These are phyloP conservation scores for Crotalaria pallida DNA, from an alignment of 306 rosid species.

Conservation along the genomic window DNA sequence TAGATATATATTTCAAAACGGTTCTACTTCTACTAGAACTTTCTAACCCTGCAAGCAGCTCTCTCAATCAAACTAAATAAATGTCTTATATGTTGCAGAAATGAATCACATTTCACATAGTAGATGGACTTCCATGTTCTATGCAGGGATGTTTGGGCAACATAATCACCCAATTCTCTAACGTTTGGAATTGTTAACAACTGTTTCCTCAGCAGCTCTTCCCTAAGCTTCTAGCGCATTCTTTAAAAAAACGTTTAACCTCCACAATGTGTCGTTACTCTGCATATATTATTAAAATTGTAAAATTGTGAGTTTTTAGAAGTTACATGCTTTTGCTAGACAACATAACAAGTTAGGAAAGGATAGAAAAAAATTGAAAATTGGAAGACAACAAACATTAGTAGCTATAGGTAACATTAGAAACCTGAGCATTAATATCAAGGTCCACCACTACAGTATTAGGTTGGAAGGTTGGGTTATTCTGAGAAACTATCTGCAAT, in stretches of 20 bases:
- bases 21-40: neutral
- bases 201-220: conserved; percentile 10
- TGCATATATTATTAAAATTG: conserved; percentile 26
- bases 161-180: conserved; percentile 35
- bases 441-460: conserved; percentile 51
- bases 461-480: conserved; percentile 57
- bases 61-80: neutral
- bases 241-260: conserved; percentile 49
- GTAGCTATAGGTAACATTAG: neutral
- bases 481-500: conserved; percentile 51
- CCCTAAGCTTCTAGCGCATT: conserved; percentile 36
- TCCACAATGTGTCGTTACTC: conserved; percentile 66
- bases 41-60: neutral
- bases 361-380: neutral
- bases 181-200: conserved; percentile 32
- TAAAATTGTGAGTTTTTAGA: conserved; percentile 2
- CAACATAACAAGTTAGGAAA: neutral
- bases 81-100: neutral
- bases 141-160: conserved; percentile 28
- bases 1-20: neutral
- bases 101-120: conserved; percentile 21
- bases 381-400: neutral
- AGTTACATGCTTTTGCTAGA: neutral
- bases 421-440: conserved; percentile 74
- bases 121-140: conserved; percentile 33